Evolutionary conservation across 2,329 filamentous ascomycete species (phyloP).

Genomic region (Scedosporium dehoogii): DNA sequence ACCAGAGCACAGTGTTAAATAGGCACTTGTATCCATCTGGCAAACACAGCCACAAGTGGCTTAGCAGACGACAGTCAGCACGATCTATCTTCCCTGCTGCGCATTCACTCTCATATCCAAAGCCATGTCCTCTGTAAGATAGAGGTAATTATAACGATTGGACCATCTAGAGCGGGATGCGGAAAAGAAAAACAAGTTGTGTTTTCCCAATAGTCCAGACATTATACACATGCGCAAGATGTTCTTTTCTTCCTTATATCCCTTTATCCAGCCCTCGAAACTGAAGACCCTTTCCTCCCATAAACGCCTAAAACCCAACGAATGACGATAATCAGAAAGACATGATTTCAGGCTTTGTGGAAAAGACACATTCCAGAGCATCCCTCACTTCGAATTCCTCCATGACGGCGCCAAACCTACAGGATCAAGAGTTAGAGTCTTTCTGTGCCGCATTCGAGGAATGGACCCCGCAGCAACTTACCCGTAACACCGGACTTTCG

Average conservation of each 20-base stretch:
- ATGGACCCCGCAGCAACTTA: slow-evolving; percentile 34
- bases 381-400: slow-evolving; percentile 65
- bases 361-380: slow-evolving; percentile 62
- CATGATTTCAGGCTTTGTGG: slow-evolving; percentile 14
- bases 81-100: too few species aligned
- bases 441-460: not conserved
- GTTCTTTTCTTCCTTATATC: too few species aligned
- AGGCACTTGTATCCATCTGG: not conserved
- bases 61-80: too few species aligned
- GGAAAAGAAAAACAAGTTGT: too few species aligned
- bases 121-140: too few species aligned
- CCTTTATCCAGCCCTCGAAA: too few species aligned
- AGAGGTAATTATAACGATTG: too few species aligned
- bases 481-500: slow-evolving; percentile 90
- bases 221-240: too few species aligned
- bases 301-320: not conserved
- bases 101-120: too few species aligned
- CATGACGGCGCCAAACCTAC: slow-evolving; percentile 53
- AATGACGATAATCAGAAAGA: not conserved
- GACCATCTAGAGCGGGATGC: too few species aligned
- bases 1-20: not conserved
- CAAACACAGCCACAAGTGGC: not conserved
- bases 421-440: not conserved
- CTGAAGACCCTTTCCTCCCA: not conserved
- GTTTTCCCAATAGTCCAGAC: too few species aligned